These are phyloP conservation scores for Elsinoe ampelina DNA, from an alignment of 2,329 filamentous ascomycete genomes.

Conservation along the genomic window DNA sequence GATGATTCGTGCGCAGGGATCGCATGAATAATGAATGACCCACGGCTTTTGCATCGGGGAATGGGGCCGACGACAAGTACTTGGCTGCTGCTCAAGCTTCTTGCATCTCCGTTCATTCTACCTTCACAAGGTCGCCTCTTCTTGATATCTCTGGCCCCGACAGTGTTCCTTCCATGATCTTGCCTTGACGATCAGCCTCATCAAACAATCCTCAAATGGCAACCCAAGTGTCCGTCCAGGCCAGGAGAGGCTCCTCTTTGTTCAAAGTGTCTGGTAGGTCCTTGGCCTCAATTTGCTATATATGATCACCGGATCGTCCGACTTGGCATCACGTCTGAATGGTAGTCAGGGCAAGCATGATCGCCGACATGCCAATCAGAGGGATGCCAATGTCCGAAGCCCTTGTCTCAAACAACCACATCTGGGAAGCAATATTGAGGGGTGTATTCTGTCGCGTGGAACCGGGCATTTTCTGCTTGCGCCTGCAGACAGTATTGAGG, in stretches of 20 bases:
- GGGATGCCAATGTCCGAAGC: background rate
- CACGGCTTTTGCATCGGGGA: background rate
- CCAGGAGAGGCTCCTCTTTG: too few relatives aligned
- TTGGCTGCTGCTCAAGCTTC: background rate
- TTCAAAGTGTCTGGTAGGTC: too few relatives aligned
- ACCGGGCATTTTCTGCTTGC: background rate
- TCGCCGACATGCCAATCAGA: background rate
- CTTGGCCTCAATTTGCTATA: background rate
- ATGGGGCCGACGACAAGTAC: constrained; percentile 7
- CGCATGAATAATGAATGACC: too few relatives aligned
- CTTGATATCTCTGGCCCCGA: background rate
- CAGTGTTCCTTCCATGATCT: too few relatives aligned
- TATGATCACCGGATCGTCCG: background rate
- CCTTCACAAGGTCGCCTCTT: background rate
- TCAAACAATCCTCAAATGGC: too few relatives aligned
- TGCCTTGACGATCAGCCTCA: too few relatives aligned
- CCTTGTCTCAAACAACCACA: background rate
- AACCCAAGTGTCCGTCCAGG: too few relatives aligned
- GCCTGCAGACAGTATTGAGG: background rate
- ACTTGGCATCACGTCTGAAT: background rate
- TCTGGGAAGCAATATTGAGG: background rate
- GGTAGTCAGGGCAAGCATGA: background rate
- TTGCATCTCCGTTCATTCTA: background rate
- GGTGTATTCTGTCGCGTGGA: background rate
- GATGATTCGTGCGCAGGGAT: too few relatives aligned